These are phyloP conservation scores for Gracilaria domingensis DNA, from an alignment of 23 red algal genomes.

Conservation along the genomic window DNA sequence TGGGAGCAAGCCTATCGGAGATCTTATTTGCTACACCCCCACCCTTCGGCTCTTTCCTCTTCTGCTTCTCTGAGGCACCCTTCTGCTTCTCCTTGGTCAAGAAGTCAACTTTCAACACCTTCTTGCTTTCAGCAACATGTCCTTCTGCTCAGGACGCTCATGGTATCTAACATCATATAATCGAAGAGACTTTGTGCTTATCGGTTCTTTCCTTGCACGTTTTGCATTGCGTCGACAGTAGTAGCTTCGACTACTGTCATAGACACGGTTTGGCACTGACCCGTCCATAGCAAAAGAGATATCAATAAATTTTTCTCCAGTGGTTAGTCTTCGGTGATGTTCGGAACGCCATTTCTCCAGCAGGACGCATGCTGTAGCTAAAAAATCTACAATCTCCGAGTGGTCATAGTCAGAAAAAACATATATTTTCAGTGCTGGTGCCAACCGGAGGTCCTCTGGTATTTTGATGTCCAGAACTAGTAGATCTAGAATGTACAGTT, in stretches of 20 bases:
- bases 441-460: conserved; percentile 73
- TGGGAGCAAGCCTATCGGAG: conserved; percentile 6
- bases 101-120: conserved; percentile 52
- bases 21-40: conserved; percentile 31
- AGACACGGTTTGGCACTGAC: conserved; percentile 57
- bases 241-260: conserved; percentile 47
- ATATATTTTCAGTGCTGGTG: conserved; percentile 73
- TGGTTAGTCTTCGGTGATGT: conserved; percentile 66
- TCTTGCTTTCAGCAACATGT: conserved; percentile 52
- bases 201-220: conserved; percentile 60
- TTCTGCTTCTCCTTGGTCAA: conserved; percentile 25
- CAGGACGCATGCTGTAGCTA: conserved; percentile 69
- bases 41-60: conserved; percentile 8
- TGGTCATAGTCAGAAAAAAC: conserved; percentile 67
- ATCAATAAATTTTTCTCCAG: conserved; percentile 66
- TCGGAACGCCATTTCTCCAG: conserved; percentile 67
- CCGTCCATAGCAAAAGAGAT: conserved; percentile 78
- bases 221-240: conserved; percentile 50
- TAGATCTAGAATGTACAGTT: conserved; percentile 81
- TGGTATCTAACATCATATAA: conserved; percentile 65
- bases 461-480: conserved; percentile 73
- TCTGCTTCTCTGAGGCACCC: background rate
- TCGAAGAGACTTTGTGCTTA: conserved; percentile 34
- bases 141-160: conserved; percentile 41
- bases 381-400: conserved; percentile 33